phyloP scores from a whole-genome alignment of 192 early-diverging fungal genomes.

The Podila horticola region DNA sequence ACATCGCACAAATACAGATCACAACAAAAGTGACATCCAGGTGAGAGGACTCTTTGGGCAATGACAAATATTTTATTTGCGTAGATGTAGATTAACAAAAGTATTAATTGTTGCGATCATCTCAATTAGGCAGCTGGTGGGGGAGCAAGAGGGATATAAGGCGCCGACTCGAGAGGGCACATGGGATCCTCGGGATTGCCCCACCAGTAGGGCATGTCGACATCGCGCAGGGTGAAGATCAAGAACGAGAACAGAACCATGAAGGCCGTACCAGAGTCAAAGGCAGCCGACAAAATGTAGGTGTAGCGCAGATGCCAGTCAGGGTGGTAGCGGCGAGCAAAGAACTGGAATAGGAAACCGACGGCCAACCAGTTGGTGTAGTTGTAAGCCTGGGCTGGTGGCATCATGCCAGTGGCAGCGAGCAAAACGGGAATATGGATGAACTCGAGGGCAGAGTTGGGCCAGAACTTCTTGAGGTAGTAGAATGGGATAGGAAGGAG shows the following conservation, averaged over 20 bases:
- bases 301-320: constrained; percentile 60
- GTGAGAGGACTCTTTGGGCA: too few relatives aligned
- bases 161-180: constrained; percentile 10
- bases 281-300: constrained; percentile 68
- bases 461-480: constrained; percentile 61
- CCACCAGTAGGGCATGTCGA: not conserved
- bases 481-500: constrained; percentile 68
- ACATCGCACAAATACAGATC: too few relatives aligned
- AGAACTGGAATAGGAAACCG: constrained; percentile 62
- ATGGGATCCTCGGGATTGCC: constrained; percentile 45
- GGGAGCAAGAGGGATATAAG: too few relatives aligned
- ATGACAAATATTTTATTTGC: too few relatives aligned
- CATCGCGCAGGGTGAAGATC: constrained; percentile 30
- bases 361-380: constrained; percentile 54
- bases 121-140: too few relatives aligned
- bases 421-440: constrained; percentile 69
- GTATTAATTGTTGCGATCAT: too few relatives aligned
- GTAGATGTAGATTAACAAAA: too few relatives aligned
- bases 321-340: constrained; percentile 50
- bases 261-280: constrained; percentile 62
- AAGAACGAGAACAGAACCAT: constrained; percentile 52
- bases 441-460: constrained; percentile 52
- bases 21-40: too few relatives aligned
- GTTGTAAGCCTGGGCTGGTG: constrained; percentile 60
- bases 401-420: constrained; percentile 62